Evolutionary conservation across 345 rosid genomes (phyloP), one percentile per base, ranked within the genome.

Genomic region (Geranium rotundifolium): DNA sequence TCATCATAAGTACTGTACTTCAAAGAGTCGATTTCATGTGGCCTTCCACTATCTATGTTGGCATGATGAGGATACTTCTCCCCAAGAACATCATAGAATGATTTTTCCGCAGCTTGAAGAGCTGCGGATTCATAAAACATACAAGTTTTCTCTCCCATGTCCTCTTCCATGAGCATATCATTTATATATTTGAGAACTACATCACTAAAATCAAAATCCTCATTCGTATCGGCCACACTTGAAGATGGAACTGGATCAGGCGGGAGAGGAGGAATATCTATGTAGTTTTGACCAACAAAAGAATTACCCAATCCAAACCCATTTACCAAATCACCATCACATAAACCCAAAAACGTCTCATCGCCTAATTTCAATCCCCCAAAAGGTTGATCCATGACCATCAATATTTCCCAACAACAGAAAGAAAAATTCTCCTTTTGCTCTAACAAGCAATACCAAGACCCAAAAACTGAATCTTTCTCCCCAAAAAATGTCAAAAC

Each of bases 121-220:
- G 84, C 89, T 0, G 84, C 73, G 15, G 87, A 81, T 68, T 80
- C 89, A 56, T 80, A 86, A 72, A 83, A 74, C 87, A 78, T 81
- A 61, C 81, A 77, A 1, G 77, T 49, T 69, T 80, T 83, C 73
- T 79, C 89, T 63, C 75, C 86, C 71, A 76, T 81, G 64, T 83
- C 88, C 70, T 81, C 88, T 72, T 86, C 92, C 92, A 86, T 75
- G 41, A 86, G 87, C 62, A 86, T 84, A 70, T 77, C 65, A 34
- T 4, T 77, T 12, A 86, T 86, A 65, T 80, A 84, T 71, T 69
- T 77, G 1, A 86, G 82, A 73, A 75, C 85, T 50, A 64, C 81
- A 34, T 86, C 85, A 49, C 81, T 80, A 50, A 84, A 82, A 61
- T 86, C 89, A 63, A 60, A 77, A 71, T 81, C 86, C 63, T 83